These are phyloP conservation scores for Aspergillus viridinutans DNA, from an alignment of 2,329 filamentous ascomycete species.

Conservation along the genomic window DNA sequence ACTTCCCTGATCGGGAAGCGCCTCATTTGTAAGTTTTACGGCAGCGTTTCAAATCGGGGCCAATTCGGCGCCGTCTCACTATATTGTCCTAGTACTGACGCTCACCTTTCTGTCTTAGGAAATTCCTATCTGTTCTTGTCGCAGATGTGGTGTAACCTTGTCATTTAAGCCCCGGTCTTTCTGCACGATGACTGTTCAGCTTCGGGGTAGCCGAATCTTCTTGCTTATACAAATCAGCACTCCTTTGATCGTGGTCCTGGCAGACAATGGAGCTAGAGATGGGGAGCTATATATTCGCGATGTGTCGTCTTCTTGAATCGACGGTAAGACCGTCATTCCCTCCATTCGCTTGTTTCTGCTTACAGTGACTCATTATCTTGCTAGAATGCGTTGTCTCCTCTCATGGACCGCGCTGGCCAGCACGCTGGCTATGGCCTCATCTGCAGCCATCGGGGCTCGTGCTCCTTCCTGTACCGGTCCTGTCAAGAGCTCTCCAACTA, in stretches of 20 bases:
- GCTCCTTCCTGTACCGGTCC: conserved; percentile 14
- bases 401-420: conserved; percentile 11
- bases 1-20: not conserved
- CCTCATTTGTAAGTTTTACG: not conserved
- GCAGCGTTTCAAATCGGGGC: not conserved
- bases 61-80: not conserved
- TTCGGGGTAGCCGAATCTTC: not conserved
- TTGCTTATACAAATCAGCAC: not conserved
- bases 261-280: not conserved
- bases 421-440: conserved; percentile 7
- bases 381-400: conserved; percentile 12
- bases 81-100: not conserved
- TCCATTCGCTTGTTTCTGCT: not conserved
- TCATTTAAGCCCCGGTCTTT: not conserved
- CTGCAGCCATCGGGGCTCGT: conserved; percentile 7
- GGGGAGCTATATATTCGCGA: not conserved
- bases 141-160: not conserved
- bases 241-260: not conserved
- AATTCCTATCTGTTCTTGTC: not conserved
- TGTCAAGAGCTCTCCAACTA: not conserved
- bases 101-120: not conserved
- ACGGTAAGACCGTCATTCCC: not conserved
- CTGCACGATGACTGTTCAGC: not conserved
- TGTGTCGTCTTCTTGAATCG: not conserved
- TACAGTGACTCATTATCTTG: not conserved